Conservation (phyloP, 2,329 filamentous ascomycete genomes). For the Zymoseptoria crescenta region DNA sequence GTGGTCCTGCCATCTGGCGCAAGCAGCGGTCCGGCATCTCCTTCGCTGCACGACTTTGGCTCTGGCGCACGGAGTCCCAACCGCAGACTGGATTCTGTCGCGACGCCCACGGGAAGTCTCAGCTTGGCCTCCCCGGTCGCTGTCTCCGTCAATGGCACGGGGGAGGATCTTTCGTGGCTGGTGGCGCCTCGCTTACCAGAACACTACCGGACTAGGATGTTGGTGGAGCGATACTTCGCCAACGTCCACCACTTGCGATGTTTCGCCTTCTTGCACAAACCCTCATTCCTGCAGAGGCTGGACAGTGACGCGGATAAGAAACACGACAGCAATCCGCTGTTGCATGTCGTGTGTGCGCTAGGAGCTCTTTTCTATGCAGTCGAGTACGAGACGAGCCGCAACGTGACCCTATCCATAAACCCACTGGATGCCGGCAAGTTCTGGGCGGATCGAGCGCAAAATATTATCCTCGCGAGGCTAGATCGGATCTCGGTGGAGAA, state of each 20-base stretch:
- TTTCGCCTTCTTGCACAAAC: constrained; percentile 21
- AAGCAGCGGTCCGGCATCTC: background rate
- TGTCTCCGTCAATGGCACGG: background rate
- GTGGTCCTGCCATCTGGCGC: constrained; percentile 2
- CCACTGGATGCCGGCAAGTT: constrained; percentile 18
- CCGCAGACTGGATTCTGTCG: constrained; percentile 6
- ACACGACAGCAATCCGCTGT: constrained; percentile 15
- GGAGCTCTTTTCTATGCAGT: constrained; percentile 19
- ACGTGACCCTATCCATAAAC: constrained; percentile 10
- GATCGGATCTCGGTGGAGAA: constrained; percentile 20
- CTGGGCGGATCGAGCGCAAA: constrained; percentile 18
- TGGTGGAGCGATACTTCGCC: constrained; percentile 20
- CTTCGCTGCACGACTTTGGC: background rate
- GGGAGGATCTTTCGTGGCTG: constrained; percentile 15
- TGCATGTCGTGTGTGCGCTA: constrained; percentile 19
- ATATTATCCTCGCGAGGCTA: constrained; percentile 16
- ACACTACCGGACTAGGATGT: constrained; percentile 11
- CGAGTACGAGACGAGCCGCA: constrained; percentile 10
- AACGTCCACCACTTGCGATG: constrained; percentile 20
- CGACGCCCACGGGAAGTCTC: constrained; percentile 10
- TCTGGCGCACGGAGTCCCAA: constrained; percentile 1
- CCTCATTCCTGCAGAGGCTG: constrained; percentile 18
- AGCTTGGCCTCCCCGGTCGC: constrained; percentile 10
- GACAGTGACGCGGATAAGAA: constrained; percentile 16
- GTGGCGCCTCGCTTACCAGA: constrained; percentile 12